Evolutionary conservation across 2,329 filamentous ascomycete genomes (phyloP), one percentile per base, ranked within the genome.

Genomic region (Ceratocystis alfenasii): DNA sequence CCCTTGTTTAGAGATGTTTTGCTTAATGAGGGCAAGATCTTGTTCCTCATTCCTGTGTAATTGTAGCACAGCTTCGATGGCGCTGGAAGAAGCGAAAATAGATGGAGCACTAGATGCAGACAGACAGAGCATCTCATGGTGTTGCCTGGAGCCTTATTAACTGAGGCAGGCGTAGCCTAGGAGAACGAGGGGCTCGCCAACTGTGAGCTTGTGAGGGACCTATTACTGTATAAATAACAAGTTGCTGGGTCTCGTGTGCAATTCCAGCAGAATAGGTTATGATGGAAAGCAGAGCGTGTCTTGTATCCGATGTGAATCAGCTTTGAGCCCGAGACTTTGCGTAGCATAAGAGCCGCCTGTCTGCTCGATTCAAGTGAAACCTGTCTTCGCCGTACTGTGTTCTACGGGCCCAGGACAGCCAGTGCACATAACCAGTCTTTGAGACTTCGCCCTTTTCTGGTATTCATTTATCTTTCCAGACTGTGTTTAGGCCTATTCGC

Each of bases 31-130:
- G 10, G 20, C n/a, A 63, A n/a, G 45, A 8, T 45, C 17, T 46
- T 30, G 62, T 22, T 63, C 45, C 44, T 48, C 41, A 20, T 36
- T 33, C 5, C 28, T 59, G 63, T 65, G 53, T 50, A 10, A 36
- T 36, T n/a, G 64, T 66, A 50, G 28, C 62, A 66, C 65, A 28
- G 36, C 62, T 45, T 64, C 33, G 45, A 64, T 44, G 55, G 36
- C 62, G 25, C 65, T 48, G 30, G 55, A 64, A 64, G 53, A 67
- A 64, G 62, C 65, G 62, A 67, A 55, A 67, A 62, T 44, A 67
- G 62, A 67, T 53, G 45, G 53, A 53, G 33, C 30, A 45, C 20
- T 48, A 22, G 5, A 5, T 30, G 28, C 30, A 65, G 20, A 53
- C 53, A 59, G 41, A 46, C 33, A 12, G 28, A 48, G 53, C 30